Conservation (phyloP, 2,329 filamentous ascomycete species). For the Thelonectria discophora region DNA sequence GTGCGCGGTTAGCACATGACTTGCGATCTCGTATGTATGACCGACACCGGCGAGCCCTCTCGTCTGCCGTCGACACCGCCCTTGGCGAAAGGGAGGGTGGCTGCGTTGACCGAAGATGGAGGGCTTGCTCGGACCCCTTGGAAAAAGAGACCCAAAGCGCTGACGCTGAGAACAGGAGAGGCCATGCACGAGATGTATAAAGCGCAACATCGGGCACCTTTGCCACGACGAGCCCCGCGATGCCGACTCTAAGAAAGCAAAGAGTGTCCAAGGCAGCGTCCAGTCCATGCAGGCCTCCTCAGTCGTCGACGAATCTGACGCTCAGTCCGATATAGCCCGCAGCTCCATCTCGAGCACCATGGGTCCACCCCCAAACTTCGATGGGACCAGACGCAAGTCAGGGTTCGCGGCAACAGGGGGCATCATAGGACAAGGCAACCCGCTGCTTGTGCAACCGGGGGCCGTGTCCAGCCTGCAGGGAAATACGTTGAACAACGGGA, state of each 20-base stretch:
- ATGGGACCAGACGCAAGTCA: constrained; percentile 50
- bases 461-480: constrained; percentile 73
- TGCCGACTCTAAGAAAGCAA: constrained; percentile 79
- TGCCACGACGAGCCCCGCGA: constrained; percentile 98
- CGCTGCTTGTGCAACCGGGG: constrained; percentile 75
- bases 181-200: constrained; percentile 96
- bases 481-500: constrained; percentile 60
- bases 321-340: constrained; percentile 58
- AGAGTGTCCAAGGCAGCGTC: constrained; percentile 62
- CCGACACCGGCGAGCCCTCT: constrained; percentile 23
- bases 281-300: constrained; percentile 56
- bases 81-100: constrained; percentile 14
- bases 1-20: constrained; percentile 78
- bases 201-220: constrained; percentile 97
- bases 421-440: constrained; percentile 59
- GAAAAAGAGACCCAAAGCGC: constrained; percentile 29
- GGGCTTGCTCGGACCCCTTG: constrained; percentile 26
- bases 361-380: constrained; percentile 59
- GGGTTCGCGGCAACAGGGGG: constrained; percentile 53
- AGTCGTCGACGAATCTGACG: constrained; percentile 68
- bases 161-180: constrained; percentile 72
- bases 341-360: constrained; percentile 68
- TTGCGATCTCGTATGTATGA: constrained; percentile 81
- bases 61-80: constrained; percentile 16
- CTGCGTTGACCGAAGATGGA: constrained; percentile 22